These are phyloP conservation scores for Aegilops bicornis DNA, from an alignment of 176 grass and related monocot genomes.

Conservation along the genomic window DNA sequence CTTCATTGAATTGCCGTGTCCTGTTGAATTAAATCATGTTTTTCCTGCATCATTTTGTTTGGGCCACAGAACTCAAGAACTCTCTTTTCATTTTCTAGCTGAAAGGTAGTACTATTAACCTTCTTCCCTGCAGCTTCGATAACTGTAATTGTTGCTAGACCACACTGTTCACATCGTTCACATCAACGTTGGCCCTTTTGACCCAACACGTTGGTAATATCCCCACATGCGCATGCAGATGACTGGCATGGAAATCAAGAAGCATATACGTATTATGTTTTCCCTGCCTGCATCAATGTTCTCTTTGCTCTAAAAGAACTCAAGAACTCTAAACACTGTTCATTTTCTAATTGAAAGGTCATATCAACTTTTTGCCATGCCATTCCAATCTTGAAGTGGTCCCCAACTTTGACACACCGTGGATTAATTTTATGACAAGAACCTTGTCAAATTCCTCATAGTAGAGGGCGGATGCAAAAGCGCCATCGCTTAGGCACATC, in stretches of 20 bases:
- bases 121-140: background rate
- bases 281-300: background rate
- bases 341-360: background rate
- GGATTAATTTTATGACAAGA: background rate
- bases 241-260: slow-evolving; percentile 5
- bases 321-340: background rate
- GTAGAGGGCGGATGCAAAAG: slow-evolving; percentile 10
- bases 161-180: background rate
- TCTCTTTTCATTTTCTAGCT: background rate
- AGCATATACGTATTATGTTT: background rate
- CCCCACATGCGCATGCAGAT: background rate
- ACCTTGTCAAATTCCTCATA: background rate
- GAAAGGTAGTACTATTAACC: background rate
- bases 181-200: background rate
- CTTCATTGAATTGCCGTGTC: background rate
- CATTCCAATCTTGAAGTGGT: slow-evolving; percentile 5
- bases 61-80: background rate
- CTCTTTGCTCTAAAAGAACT: slow-evolving; percentile 11
- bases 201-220: background rate
- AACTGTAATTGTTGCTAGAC: slow-evolving; percentile 22
- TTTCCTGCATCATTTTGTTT: slow-evolving; percentile 23
- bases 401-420: background rate
- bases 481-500: background rate
- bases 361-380: background rate
- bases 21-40: background rate